Percentiles rank a stretch among this genome's conserved stretches.
These are phyloP conservation scores for Knoxia roxburghii DNA, from an alignment of 257 asterid species.

Conservation along the genomic window DNA sequence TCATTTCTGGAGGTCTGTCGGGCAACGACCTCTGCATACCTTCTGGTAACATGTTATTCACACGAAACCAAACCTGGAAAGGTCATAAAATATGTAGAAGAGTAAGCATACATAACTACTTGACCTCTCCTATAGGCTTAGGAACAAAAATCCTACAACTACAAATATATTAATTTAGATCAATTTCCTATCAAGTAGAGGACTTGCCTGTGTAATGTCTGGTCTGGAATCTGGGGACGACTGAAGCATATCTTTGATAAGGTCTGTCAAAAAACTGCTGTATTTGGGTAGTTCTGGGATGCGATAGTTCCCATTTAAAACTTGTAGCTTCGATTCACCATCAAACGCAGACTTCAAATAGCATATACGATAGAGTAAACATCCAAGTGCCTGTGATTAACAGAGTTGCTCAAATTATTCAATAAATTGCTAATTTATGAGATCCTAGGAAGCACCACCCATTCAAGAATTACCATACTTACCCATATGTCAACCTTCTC, in stretches of 20 bases:
- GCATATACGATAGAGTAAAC: slow-evolving; percentile 91
- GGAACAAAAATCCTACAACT: slow-evolving; percentile 67
- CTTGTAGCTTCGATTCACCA: slow-evolving; percentile 98
- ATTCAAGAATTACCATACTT: slow-evolving; percentile 28
- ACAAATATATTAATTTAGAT: slow-evolving; percentile 75
- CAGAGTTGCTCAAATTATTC: not conserved
- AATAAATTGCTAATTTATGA: not conserved
- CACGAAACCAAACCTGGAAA: slow-evolving; percentile 96
- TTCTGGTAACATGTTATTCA: slow-evolving; percentile 72
- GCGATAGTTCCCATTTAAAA: slow-evolving; percentile 88
- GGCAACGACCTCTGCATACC: slow-evolving; percentile 79
- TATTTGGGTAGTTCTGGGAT: slow-evolving; percentile 91
- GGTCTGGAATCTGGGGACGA: slow-evolving; percentile 88
- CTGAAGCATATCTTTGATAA: slow-evolving; percentile 79
- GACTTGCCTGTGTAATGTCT: slow-evolving; percentile 99
- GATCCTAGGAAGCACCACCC: not conserved
- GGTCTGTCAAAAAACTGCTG: slow-evolving; percentile 57
- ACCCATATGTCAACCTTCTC: slow-evolving; percentile 99
- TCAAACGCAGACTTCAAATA: slow-evolving; percentile 93
- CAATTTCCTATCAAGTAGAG: slow-evolving; percentile 88
- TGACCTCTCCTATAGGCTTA: slow-evolving; percentile 52
- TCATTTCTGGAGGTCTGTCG: slow-evolving; percentile 70
- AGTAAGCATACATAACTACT: slow-evolving; percentile 30
- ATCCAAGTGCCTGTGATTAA: slow-evolving; percentile 82
- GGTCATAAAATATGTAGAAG: slow-evolving; percentile 23